Percentiles rank a stretch among this genome's conserved stretches.
Evolutionary conservation across 192 early-diverging fungal genomes (phyloP).

Genomic region (Coemansia sp.): DNA sequence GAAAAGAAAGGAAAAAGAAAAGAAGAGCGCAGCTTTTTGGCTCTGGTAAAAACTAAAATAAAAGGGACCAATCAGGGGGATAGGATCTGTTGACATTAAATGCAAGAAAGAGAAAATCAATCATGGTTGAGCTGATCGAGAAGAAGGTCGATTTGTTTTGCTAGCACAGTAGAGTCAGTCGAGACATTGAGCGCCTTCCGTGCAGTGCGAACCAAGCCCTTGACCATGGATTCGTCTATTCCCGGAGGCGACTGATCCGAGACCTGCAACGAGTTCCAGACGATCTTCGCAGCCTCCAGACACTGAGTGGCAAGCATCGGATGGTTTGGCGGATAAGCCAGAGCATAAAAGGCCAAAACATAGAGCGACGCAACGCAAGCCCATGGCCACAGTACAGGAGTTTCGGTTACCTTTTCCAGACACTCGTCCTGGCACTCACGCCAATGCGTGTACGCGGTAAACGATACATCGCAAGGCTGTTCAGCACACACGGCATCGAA

Average conservation of each 20-base stretch:
- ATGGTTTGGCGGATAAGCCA: conserved; percentile 21
- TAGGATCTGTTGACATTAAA: background rate
- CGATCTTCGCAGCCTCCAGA: conserved; percentile 28
- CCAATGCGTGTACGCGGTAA: conserved; percentile 46
- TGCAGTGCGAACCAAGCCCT: conserved; percentile 1
- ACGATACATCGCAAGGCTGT: conserved; percentile 26
- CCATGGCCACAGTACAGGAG: conserved; percentile 8
- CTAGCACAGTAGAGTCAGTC: background rate
- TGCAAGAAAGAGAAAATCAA: too few species aligned
- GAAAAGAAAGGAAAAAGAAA: conserved; percentile 2
- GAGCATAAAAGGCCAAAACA: conserved; percentile 38
- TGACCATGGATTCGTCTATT: background rate
- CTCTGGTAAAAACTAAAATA: background rate
- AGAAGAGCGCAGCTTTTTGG: background rate
- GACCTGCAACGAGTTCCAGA: conserved; percentile 22
- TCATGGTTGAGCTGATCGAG: background rate
- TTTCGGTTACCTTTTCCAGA: conserved; percentile 12
- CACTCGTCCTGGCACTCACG: conserved; percentile 52
- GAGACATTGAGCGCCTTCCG: background rate
- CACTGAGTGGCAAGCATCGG: conserved; percentile 42
- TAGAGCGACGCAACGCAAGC: conserved; percentile 30
- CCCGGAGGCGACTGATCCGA: background rate
- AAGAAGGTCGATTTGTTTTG: conserved; percentile 3
- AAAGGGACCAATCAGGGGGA: background rate
- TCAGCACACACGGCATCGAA: background rate